Conservation (phyloP, 805 yeast genomes). For the Starmerella cellae region DNA sequence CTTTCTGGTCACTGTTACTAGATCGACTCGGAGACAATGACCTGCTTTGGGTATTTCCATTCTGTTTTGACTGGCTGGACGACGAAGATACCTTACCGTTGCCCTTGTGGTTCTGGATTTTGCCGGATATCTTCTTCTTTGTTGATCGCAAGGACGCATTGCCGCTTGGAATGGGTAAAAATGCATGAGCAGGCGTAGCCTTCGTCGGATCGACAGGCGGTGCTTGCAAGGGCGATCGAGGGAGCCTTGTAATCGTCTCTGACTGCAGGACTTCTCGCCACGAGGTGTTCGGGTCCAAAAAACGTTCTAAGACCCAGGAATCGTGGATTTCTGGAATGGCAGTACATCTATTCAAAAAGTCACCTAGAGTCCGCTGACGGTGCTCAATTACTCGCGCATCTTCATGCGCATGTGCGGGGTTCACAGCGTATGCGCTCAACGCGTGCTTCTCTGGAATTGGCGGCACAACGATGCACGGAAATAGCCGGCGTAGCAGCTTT, state of each 20-base stretch:
- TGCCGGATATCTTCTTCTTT: background rate
- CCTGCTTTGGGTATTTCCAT: background rate
- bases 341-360: constrained; percentile 66
- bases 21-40: background rate
- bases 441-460: constrained; percentile 87
- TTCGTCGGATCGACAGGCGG: constrained; percentile 50
- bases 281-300: constrained; percentile 70
- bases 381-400: constrained; percentile 40
- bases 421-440: constrained; percentile 35
- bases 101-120: background rate
- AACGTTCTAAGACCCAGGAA: constrained; percentile 55
- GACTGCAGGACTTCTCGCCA: constrained; percentile 64
- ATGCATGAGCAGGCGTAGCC: constrained; percentile 45
- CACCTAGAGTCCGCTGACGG: constrained; percentile 60
- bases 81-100: too few relatives aligned
- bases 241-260: constrained; percentile 43
- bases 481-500: constrained; percentile 51
- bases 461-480: constrained; percentile 75
- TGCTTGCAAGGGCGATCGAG: constrained; percentile 40
- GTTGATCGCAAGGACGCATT: constrained; percentile 23
- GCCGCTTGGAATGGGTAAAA: constrained; percentile 48
- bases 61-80: too few relatives aligned
- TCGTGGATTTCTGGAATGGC: constrained; percentile 42
- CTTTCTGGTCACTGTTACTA: background rate
- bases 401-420: constrained; percentile 35